Evolutionary conservation across 345 rosid genomes (phyloP).

Genomic region (Murraya paniculata): DNA sequence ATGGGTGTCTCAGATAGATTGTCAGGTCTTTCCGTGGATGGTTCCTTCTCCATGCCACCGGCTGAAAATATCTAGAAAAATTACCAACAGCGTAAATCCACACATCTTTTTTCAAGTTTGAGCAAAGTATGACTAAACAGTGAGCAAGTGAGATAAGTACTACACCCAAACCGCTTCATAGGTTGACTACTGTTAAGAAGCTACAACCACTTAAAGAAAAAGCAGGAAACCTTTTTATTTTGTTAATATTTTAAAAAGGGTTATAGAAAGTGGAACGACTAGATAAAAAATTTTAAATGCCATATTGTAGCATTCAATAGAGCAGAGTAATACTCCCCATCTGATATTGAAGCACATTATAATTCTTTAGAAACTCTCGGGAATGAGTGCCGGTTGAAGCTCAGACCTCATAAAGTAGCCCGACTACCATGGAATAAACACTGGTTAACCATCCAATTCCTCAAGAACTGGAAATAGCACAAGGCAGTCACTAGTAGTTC

Average conservation of each 20-base stretch:
- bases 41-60: slow-evolving; percentile 27
- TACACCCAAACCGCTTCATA: not conserved
- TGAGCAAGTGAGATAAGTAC: not conserved
- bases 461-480: not conserved
- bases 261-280: not conserved
- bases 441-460: not conserved
- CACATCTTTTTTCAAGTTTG: not conserved
- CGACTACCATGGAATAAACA: not conserved
- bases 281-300: not conserved
- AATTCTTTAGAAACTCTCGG: not conserved
- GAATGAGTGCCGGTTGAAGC: not conserved
- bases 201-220: not conserved
- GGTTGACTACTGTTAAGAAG: not conserved
- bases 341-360: not conserved
- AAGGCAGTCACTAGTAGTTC: not conserved
- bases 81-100: not conserved
- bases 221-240: not conserved
- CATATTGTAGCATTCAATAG: not conserved
- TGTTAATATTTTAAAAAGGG: not conserved
- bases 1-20: slow-evolving; percentile 25
- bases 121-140: not conserved
- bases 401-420: not conserved
- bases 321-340: not conserved
- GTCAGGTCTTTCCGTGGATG: slow-evolving; percentile 17
- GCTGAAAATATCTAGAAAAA: slow-evolving; percentile 38